Evolutionary conservation across 805 yeast genomes (phyloP), one percentile per base, ranked within the genome.

Genomic region (Yamadazyma tumulicola): DNA sequence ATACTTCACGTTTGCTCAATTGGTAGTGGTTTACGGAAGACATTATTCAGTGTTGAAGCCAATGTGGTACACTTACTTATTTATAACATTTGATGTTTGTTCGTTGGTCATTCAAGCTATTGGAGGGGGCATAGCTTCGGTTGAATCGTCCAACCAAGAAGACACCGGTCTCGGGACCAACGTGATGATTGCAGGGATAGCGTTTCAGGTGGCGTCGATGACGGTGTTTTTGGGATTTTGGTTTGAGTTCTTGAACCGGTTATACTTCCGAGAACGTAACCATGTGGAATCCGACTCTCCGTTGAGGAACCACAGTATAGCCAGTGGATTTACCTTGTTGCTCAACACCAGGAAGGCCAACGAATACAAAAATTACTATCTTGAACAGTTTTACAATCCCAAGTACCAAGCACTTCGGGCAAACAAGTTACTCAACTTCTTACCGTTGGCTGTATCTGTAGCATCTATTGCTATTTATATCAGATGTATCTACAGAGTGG

Each of bases 61-160:
- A 8, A 51, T 63, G 56, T 61, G 64, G 65, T 64, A 64, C 41
- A 54, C 68, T 4, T 63, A 63, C 46, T 47, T 64, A 24, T 64
- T 64, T 45, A 60, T 64, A 29, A 50, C 54, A 3, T 43, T 52
- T 29, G 70, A 64, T 37, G 55, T 64, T 7, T 19, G 58, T 5
- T 55, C 65, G 4, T 49, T 64, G 18, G 31, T 60, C 8, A 46
- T 64, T 22, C 70, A 64, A 41, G 67, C 63, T 6, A 45, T 43
- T n/a, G 68, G 65, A n/a, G 70, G 70, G 6, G 69, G 57, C 12
- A 54, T 54, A 35, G 55, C 63, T 9, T 41, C 61, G 5, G 33
- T 35, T 19, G 57, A 58, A 1, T 42, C 54, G 6, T 26, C 41
- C 14, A 28, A 45, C 11, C 45, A 46, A 21, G 33, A 45, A 24